A percentile compares a stretch with the other conserved stretches of the same genome.
Conservation (phyloP, 2,329 filamentous ascomycete species). For the Tothia fuscella region DNA sequence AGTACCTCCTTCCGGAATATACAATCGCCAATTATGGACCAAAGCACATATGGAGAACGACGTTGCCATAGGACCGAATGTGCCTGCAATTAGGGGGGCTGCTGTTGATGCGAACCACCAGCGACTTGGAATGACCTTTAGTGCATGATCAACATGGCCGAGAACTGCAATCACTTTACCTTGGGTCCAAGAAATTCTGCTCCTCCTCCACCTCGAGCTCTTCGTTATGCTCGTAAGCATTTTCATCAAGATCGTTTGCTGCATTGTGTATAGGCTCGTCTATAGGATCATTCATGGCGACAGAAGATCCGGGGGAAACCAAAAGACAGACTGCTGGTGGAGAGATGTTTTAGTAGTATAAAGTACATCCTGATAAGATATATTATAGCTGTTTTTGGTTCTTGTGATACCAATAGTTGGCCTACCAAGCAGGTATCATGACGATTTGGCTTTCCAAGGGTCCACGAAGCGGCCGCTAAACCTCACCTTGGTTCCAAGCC, state of each 20-base stretch:
- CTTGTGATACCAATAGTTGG: no score
- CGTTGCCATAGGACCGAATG: constrained; percentile 43
- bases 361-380: no score
- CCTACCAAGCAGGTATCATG: no score
- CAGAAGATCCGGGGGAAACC: no score
- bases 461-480: no score
- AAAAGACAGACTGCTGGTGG: no score
- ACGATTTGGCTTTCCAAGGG: no score
- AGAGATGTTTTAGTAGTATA: no score
- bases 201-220: constrained; percentile 29
- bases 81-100: constrained; percentile 44
- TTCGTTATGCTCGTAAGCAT: constrained; percentile 20
- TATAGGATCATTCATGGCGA: constrained; percentile 40
- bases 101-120: constrained; percentile 53
- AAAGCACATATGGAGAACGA: constrained; percentile 45
- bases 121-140: constrained; percentile 22
- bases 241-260: constrained; percentile 32
- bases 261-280: constrained; percentile 37
- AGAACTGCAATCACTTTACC: no score
- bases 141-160: background rate
- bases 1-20: constrained; percentile 33
- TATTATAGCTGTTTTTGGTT: no score
- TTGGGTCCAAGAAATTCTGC: constrained; percentile 32
- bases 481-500: no score
- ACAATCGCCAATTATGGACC: constrained; percentile 43